These are phyloP conservation scores for Yamadazyma nakazawae DNA, from an alignment of 805 yeast species.

Conservation along the genomic window DNA sequence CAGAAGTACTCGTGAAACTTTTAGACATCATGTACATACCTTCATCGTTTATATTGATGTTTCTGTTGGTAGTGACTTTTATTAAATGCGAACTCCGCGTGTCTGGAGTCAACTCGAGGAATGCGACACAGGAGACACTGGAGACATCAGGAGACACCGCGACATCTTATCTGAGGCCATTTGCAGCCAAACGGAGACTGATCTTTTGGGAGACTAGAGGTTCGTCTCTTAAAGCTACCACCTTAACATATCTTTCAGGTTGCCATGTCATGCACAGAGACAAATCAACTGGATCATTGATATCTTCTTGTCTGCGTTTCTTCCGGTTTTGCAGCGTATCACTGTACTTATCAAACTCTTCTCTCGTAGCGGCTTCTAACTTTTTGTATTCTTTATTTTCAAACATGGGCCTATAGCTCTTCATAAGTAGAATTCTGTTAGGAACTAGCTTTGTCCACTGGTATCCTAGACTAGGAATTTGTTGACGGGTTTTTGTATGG, in stretches of 20 bases:
- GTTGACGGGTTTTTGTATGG: slow-evolving; percentile 16
- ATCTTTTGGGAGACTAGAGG: background rate
- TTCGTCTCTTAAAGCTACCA: slow-evolving; percentile 10
- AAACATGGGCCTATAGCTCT: slow-evolving; percentile 25
- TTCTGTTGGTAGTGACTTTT: slow-evolving; percentile 1
- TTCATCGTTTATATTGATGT: slow-evolving; percentile 12
- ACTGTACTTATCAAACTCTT: background rate
- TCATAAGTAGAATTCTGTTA: slow-evolving; percentile 25
- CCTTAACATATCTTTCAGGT: slow-evolving; percentile 24
- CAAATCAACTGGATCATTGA: background rate
- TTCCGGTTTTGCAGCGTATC: background rate
- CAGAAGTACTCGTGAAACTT: background rate
- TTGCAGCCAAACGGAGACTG: background rate
- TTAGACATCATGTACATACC: slow-evolving; percentile 9
- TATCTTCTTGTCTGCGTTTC: background rate
- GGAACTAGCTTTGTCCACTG: slow-evolving; percentile 28
- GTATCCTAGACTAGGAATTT: slow-evolving; percentile 33
- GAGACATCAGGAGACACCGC: background rate
- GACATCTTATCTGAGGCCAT: background rate
- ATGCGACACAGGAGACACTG: background rate
- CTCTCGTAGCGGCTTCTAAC: background rate
- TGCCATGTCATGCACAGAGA: slow-evolving; percentile 17
- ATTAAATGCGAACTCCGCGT: slow-evolving; percentile 3
- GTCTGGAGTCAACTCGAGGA: background rate
- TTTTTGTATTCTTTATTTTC: slow-evolving; percentile 1